Conservation (phyloP, 352 stramenopile genomes). For the Pythium guiyangense region DNA sequence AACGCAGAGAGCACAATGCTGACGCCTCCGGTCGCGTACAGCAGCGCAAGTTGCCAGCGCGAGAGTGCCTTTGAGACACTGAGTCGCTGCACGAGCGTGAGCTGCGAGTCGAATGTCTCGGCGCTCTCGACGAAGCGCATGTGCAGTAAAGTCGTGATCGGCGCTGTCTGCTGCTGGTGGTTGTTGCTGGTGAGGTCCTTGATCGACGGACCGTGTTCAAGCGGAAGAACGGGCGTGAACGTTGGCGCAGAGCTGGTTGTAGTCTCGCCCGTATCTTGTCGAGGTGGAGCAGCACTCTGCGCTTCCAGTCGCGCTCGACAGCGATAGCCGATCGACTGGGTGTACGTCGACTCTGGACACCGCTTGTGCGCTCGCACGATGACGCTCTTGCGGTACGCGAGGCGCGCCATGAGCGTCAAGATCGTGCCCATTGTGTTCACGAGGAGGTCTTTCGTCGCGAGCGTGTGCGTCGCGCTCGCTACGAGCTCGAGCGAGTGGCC, state of each 20-base stretch:
- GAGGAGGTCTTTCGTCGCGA: slow-evolving; percentile 9
- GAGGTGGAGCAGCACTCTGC: not conserved
- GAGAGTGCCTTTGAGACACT: not conserved
- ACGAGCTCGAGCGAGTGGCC: not conserved
- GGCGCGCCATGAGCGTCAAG: slow-evolving; percentile 5
- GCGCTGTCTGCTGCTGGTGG: too few species aligned
- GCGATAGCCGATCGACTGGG: slow-evolving; percentile 9
- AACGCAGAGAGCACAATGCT: slow-evolving; percentile 6
- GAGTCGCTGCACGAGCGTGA: not conserved
- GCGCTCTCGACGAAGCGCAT: slow-evolving; percentile 5
- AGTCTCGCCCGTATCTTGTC: not conserved
- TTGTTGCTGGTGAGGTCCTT: not conserved
- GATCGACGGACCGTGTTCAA: not conserved
- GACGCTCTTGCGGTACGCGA: slow-evolving; percentile 7
- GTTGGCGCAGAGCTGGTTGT: too few species aligned
- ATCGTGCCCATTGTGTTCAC: slow-evolving; percentile 11
- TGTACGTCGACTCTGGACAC: not conserved
- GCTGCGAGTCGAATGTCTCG: slow-evolving; percentile 1
- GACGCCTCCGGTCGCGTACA: slow-evolving; percentile 1
- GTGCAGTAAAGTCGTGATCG: not conserved
- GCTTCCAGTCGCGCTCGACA: slow-evolving; percentile 6
- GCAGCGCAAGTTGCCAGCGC: not conserved
- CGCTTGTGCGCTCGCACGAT: not conserved
- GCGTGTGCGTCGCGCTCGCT: not conserved
- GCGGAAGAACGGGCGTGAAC: not conserved